Evolutionary conservation across 441 rosid genomes (phyloP).

Genomic region (Caryocar brasiliense): DNA sequence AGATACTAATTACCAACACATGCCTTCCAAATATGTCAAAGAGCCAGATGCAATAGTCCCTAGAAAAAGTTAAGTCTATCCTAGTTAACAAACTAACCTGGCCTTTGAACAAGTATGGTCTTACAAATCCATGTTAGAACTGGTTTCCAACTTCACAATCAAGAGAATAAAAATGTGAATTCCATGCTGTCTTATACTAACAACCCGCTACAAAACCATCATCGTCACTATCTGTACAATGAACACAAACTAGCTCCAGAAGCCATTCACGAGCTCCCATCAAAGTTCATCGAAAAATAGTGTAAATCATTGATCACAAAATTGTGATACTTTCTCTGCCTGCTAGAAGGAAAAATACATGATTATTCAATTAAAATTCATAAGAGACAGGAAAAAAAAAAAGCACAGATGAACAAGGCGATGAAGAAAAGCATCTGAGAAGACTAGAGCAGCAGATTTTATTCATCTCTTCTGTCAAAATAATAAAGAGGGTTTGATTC

Average conservation of each 20-base stretch:
- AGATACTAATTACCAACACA: slow-evolving; percentile 3
- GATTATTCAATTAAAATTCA: too few relatives aligned
- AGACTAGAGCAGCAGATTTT: too few relatives aligned
- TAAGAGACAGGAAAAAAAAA: too few relatives aligned
- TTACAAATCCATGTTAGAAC: slow-evolving; percentile 16
- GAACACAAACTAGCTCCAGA: slow-evolving; percentile 24
- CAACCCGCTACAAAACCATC: slow-evolving; percentile 21
- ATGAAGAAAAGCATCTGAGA: too few relatives aligned
- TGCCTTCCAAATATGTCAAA: too few relatives aligned
- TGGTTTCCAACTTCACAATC: slow-evolving; percentile 1
- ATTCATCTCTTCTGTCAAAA: too few relatives aligned
- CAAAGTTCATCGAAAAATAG: slow-evolving; percentile 4
- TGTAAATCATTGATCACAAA: too few relatives aligned
- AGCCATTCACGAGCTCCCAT: slow-evolving; percentile 30
- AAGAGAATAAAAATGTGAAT: slow-evolving; percentile 1
- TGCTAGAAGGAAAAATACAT: neutral
- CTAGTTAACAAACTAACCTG: neutral
- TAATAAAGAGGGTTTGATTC: too few relatives aligned
- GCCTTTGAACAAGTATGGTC: slow-evolving; percentile 1
- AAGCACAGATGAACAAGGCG: too few relatives aligned
- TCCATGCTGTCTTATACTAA: slow-evolving; percentile 9
- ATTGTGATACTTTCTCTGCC: too few relatives aligned
- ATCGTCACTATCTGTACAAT: slow-evolving; percentile 15
- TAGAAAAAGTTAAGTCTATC: neutral
- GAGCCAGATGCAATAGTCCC: neutral